phyloP scores from a whole-genome alignment of 2,329 filamentous ascomycete species.

The Neodidymelliopsis sp. region DNA sequence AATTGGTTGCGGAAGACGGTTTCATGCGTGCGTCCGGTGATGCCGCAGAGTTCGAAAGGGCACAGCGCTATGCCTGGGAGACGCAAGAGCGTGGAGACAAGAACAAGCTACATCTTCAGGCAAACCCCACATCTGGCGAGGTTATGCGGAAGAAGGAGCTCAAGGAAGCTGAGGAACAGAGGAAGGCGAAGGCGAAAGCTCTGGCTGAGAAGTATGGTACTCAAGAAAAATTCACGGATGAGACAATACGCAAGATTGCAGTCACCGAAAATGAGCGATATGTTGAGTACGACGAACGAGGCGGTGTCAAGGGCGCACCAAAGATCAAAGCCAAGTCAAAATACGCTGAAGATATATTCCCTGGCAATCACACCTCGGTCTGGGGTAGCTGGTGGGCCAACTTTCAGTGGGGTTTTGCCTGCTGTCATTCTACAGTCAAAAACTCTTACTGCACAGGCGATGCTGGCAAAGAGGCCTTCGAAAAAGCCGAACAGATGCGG shows the following conservation, averaged over 20 bases:
- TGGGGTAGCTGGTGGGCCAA: conserved; percentile 98
- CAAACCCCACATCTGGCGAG: conserved; percentile 93
- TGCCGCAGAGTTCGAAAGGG: conserved; percentile 88
- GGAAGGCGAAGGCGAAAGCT: conserved; percentile 71
- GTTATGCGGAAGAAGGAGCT: conserved; percentile 80
- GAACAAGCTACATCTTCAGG: conserved; percentile 87
- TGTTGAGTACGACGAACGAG: conserved; percentile 92
- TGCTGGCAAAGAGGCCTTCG: conserved; percentile 81
- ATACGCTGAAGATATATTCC: conserved; percentile 84
- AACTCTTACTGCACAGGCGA: conserved; percentile 98
- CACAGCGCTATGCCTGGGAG: conserved; percentile 93
- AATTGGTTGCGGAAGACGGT: conserved; percentile 89
- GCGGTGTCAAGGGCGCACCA: conserved; percentile 85
- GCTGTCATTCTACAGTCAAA: conserved; percentile 91
- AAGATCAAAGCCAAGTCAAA: conserved; percentile 83
- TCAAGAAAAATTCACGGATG: conserved; percentile 67
- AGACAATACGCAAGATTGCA: conserved; percentile 69
- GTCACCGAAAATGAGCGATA: conserved; percentile 85
- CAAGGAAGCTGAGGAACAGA: conserved; percentile 74
- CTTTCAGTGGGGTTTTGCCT: conserved; percentile 95
- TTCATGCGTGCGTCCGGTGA: conserved; percentile 90
- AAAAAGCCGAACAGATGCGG: conserved; percentile 72
- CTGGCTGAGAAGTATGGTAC: conserved; percentile 85
- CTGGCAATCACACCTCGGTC: conserved; percentile 90
- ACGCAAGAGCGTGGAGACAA: conserved; percentile 82